Base-by-base conservation (phyloP, 257 asterid species). In the Ehretia macrophylla region DNA sequence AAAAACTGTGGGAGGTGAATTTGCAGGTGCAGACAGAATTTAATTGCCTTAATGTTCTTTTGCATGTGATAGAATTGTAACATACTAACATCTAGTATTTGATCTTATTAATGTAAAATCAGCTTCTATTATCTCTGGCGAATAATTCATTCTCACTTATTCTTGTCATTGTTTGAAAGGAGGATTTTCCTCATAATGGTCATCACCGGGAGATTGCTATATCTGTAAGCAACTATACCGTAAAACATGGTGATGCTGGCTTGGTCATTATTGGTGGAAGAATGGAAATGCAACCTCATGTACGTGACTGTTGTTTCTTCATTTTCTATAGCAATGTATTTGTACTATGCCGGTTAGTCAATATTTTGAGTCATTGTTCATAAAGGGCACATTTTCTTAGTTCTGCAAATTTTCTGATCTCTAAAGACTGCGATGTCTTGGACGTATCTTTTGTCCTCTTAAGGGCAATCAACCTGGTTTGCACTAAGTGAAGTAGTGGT, bases 201-300 rank as follows among this genome's bases (percentile, higher is more conserved):
- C 96, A 85, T 83, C 96, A 86, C 60, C 83, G 89, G 73, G 99
- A 93, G 85, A 67, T 93, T 59, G 82, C 92, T 23, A 85, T 93
- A 75, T 83, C 96, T 16, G 58, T 93, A 70, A 89, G 85, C 76
- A 93, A 93, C 73, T 93, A 84, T 68, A 93, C 99, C 12, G 57
- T 93, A 60, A 89, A 73, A 77, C 97, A 89, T 51, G 97, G 97
- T 60, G 96, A 89, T 80, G 61, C 96, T 22, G 99, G 99, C 63
- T 81, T 93, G 88, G 67, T 93, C 32, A 80, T 93, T 79, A 76
- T 93, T 70, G 99, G 96, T 55, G 99, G 97, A 51, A 85, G 99
- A 71, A 86, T 93, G 99, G 99, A 89, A 83, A 86, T 93, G 84
- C 95, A 84, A 69, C 96, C 94, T 62, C 86, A 93, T 76, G 99